Percentiles rank a stretch among this genome's conserved stretches.
phyloP scores from a whole-genome alignment of 495 filamentous ascomycete species.

The Sphaerosporella brunnea region DNA sequence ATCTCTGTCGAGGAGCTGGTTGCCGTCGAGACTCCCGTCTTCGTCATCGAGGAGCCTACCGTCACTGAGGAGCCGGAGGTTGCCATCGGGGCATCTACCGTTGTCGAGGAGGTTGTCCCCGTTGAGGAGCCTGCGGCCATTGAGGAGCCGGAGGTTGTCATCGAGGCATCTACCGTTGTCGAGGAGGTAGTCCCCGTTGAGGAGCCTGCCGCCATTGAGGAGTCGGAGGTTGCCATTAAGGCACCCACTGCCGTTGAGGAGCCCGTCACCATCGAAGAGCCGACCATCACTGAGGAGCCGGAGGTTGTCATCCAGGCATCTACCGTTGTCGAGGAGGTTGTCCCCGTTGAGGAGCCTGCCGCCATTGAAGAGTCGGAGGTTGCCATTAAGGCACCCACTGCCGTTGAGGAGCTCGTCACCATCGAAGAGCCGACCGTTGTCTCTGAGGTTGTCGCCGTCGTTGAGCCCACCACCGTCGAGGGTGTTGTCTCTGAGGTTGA shows the following conservation, averaged over 20 bases:
- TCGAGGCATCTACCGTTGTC: background rate
- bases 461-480: background rate
- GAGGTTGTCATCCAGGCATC: background rate
- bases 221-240: background rate
- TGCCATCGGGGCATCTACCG: background rate
- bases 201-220: background rate
- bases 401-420: background rate
- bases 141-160: constrained; percentile 1
- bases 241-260: background rate
- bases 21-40: background rate
- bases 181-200: background rate
- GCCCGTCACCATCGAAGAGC: background rate
- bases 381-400: background rate
- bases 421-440: too few species aligned
- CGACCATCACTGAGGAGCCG: background rate
- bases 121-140: background rate
- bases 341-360: background rate
- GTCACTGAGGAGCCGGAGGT: background rate
- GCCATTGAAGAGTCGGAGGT: constrained; percentile 2
- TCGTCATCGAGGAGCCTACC: background rate
- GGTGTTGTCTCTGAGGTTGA: background rate
- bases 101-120: background rate
- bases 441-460: background rate
- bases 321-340: background rate
- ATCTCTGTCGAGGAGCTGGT: background rate